A percentile compares a stretch with the other conserved stretches of the same genome.
Evolutionary conservation across 2,329 filamentous ascomycete genomes (phyloP).

Genomic region (Fusarium anthophilum): DNA sequence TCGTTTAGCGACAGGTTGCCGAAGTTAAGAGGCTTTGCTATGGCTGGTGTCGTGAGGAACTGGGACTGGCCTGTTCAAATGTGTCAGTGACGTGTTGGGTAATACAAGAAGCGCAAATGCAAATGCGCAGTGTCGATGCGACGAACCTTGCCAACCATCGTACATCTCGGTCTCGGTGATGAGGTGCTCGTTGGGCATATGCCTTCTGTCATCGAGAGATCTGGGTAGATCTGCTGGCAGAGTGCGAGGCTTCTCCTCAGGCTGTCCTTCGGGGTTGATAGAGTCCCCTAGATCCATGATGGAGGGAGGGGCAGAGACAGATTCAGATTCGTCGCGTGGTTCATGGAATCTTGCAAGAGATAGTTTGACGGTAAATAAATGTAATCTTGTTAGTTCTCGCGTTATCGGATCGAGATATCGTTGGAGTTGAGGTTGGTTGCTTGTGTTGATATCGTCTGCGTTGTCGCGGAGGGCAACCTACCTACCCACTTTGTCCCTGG

Average conservation of each 20-base stretch:
- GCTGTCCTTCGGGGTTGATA: slow-evolving; percentile 52
- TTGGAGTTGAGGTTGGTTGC: slow-evolving; percentile 5
- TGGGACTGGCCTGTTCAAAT: slow-evolving; percentile 82
- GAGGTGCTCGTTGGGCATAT: slow-evolving; percentile 68
- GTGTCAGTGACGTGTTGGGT: slow-evolving; percentile 41
- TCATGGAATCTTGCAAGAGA: slow-evolving; percentile 44
- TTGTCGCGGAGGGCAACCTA: slow-evolving; percentile 35
- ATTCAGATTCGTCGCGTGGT: slow-evolving; percentile 41
- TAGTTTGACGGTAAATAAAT: background rate
- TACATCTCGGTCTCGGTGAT: slow-evolving; percentile 94
- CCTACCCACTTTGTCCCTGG: slow-evolving; percentile 38
- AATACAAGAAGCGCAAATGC: slow-evolving; percentile 26
- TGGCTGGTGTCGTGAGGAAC: slow-evolving; percentile 86
- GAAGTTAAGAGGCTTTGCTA: slow-evolving; percentile 86
- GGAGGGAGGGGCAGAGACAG: slow-evolving; percentile 51
- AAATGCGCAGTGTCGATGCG: slow-evolving; percentile 19
- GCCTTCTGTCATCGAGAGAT: slow-evolving; percentile 87
- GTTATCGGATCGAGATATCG: slow-evolving; percentile 5
- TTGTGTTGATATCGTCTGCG: slow-evolving; percentile 37
- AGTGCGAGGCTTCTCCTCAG: slow-evolving; percentile 53
- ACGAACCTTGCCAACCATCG: slow-evolving; percentile 93
- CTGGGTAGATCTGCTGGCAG: slow-evolving; percentile 89
- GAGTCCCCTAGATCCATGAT: slow-evolving; percentile 69
- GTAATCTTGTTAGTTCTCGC: background rate
- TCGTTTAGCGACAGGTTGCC: slow-evolving; percentile 84